Conservation (phyloP, 768 basidiomycete species). For the Macrolepiota fuliginosa region DNA sequence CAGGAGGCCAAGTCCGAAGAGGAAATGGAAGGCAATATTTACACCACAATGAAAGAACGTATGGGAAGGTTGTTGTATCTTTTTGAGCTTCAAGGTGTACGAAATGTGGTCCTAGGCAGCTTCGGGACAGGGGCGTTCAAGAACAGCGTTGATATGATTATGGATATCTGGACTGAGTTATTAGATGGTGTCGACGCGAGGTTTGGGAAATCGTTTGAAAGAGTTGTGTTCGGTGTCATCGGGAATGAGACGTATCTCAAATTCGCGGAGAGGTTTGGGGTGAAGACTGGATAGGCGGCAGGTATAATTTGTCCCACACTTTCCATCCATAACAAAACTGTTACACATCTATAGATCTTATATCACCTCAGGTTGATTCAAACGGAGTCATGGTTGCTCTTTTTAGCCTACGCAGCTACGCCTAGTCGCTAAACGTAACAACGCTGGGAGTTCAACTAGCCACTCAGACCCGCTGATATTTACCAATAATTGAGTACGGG, state of each 20-base stretch:
- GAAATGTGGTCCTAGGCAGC: constrained; percentile 64
- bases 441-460: too few species aligned
- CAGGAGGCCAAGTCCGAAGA: constrained; percentile 2
- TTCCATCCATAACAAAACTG: too few species aligned
- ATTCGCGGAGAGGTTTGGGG: constrained; percentile 20
- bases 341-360: too few species aligned
- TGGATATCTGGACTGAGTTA: constrained; percentile 61
- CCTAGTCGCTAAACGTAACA: too few species aligned
- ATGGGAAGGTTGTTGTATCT: constrained; percentile 55
- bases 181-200: constrained; percentile 45
- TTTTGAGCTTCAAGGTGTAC: constrained; percentile 58
- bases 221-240: constrained; percentile 60
- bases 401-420: too few species aligned
- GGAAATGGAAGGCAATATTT: constrained; percentile 21
- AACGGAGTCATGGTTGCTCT: too few species aligned
- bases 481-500: too few species aligned
- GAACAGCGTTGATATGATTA: constrained; percentile 57
- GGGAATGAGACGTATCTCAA: constrained; percentile 20
- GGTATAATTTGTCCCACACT: too few species aligned
- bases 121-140: constrained; percentile 76
- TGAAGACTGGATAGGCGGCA: background rate
- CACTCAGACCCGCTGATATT: too few species aligned
- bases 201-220: constrained; percentile 54
- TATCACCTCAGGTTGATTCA: too few species aligned
- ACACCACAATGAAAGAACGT: constrained; percentile 58